phyloP scores from a whole-genome alignment of 805 yeast species.

The Suhomyces prunicola region DNA sequence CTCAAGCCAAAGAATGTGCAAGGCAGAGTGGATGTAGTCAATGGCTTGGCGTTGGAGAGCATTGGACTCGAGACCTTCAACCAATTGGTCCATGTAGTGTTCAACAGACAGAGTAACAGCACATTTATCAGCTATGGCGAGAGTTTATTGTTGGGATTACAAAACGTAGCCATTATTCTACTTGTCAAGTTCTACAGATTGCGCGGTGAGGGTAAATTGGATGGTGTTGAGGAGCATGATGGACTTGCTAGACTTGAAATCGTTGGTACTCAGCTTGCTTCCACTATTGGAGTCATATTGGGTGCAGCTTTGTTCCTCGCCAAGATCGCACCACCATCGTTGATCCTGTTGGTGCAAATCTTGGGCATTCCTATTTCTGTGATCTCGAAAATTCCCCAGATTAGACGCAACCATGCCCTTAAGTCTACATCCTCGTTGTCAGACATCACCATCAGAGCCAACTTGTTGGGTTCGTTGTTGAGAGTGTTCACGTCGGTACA shows the following conservation, averaged over 20 bases:
- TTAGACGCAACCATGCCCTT: slow-evolving; percentile 30
- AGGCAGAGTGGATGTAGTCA: slow-evolving; percentile 28
- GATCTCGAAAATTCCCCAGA: slow-evolving; percentile 40
- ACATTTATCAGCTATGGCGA: slow-evolving; percentile 42
- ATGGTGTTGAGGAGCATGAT: background rate
- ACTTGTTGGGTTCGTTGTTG: slow-evolving; percentile 35
- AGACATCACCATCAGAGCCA: slow-evolving; percentile 39
- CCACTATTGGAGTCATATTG: slow-evolving; percentile 26
- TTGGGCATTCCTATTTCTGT: slow-evolving; percentile 38
- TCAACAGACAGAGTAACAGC: slow-evolving; percentile 32
- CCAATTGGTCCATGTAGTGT: slow-evolving; percentile 38
- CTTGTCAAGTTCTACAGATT: slow-evolving; percentile 33
- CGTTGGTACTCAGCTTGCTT: slow-evolving; percentile 17
- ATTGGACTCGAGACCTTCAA: slow-evolving; percentile 35
- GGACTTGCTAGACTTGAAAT: background rate
- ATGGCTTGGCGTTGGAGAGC: slow-evolving; percentile 36
- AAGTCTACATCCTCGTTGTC: slow-evolving; percentile 38
- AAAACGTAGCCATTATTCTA: slow-evolving; percentile 35
- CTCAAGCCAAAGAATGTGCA: slow-evolving; percentile 22
- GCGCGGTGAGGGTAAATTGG: slow-evolving; percentile 10
- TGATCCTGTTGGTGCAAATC: slow-evolving; percentile 31
- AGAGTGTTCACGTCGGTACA: slow-evolving; percentile 41
- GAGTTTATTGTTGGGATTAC: slow-evolving; percentile 35
- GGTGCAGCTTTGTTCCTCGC: slow-evolving; percentile 28
- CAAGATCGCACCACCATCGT: slow-evolving; percentile 28